Conservation (phyloP, 306 rosid species). For the Sophora flavescens region DNA sequence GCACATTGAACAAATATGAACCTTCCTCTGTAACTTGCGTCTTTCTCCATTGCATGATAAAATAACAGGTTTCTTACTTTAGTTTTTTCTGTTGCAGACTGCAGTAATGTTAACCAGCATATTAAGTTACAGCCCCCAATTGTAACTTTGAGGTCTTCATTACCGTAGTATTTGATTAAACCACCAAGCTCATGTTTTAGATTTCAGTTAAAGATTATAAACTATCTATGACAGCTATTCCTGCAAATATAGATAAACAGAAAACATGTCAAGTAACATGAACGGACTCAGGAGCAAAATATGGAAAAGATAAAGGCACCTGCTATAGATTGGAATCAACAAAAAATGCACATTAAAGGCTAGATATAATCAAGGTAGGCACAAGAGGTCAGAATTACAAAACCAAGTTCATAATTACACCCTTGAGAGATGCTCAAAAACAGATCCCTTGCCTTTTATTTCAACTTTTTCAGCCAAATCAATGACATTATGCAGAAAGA, state of each 20-base stretch:
- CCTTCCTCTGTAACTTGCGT: conserved; percentile 12
- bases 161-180: conserved; percentile 22
- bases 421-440: conserved; percentile 8
- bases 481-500: conserved; percentile 1
- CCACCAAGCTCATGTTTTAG: background rate
- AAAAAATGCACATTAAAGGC: background rate
- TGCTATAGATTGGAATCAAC: background rate
- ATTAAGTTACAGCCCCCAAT: background rate
- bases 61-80: conserved; percentile 1
- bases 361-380: background rate
- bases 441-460: conserved; percentile 3
- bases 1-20: conserved; percentile 17
- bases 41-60: conserved; percentile 34
- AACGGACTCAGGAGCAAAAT: conserved; percentile 8
- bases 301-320: conserved; percentile 3
- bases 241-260: background rate
- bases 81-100: conserved; percentile 2
- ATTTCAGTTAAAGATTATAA: background rate
- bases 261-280: conserved; percentile 18
- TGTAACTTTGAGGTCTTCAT: conserved; percentile 34
- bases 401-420: conserved; percentile 17
- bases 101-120: conserved; percentile 6
- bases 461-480: background rate
- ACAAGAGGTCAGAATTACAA: conserved; percentile 1
- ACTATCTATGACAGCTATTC: conserved; percentile 14